Percentiles rank a stretch among this genome's conserved stretches.
Evolutionary conservation across 2,329 filamentous ascomycete genomes (phyloP).

Genomic region (Tricladium varicosporioides): DNA sequence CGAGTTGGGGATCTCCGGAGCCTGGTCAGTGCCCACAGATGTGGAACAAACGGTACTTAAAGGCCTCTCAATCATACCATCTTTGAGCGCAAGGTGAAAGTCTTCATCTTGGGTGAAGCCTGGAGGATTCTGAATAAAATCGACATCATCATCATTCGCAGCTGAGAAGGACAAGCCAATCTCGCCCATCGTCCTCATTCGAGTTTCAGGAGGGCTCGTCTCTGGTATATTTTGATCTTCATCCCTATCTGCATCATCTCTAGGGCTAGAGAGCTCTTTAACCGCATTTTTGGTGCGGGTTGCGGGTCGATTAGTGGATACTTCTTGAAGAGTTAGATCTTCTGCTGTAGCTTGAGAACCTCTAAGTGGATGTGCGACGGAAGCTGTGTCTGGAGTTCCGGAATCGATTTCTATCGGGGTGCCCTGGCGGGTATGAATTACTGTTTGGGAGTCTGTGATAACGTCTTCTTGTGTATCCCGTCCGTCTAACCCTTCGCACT

Average conservation of each 20-base stretch:
- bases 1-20: too few relatives aligned
- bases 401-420: neutral
- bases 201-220: constrained; percentile 28
- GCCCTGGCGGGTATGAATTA: neutral
- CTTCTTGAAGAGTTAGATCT: constrained; percentile 17
- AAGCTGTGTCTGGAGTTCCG: neutral
- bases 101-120: constrained; percentile 31
- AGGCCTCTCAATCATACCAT: too few relatives aligned
- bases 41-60: too few relatives aligned
- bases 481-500: constrained; percentile 26
- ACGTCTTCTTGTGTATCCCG: constrained; percentile 26
- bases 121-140: constrained; percentile 20
- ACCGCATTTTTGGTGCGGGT: constrained; percentile 5
- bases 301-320: constrained; percentile 11
- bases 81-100: too few relatives aligned
- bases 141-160: constrained; percentile 8
- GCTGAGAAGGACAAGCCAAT: constrained; percentile 21
- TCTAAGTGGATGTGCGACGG: neutral
- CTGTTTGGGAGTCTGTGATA: constrained; percentile 22
- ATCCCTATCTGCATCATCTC: constrained; percentile 9
- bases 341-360: too few relatives aligned
- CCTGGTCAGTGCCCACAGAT: too few relatives aligned
- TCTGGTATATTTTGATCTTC: constrained; percentile 27
- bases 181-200: constrained; percentile 27
- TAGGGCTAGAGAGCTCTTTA: constrained; percentile 8